Conservation (phyloP, 139 green algal genomes). For the Microglena sp. region DNA sequence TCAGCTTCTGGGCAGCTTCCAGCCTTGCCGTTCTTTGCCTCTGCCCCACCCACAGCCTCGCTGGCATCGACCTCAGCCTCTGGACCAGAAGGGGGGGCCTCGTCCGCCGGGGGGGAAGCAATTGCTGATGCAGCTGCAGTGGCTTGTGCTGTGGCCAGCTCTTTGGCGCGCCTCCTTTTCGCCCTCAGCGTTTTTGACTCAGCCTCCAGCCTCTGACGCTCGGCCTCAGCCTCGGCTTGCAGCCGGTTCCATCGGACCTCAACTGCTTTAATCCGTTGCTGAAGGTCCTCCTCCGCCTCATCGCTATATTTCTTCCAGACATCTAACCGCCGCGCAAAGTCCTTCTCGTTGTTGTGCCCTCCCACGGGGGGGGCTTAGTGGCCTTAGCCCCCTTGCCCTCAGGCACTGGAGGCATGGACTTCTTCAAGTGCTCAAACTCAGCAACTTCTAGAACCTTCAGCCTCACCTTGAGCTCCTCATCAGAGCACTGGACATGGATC, state of each 20-base stretch:
- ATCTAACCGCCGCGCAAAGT: conserved; percentile 21
- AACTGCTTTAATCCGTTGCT: conserved; percentile 6
- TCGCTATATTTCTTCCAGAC: conserved; percentile 10
- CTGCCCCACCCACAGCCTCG: not conserved
- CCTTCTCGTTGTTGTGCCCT: conserved; percentile 37
- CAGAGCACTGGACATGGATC: conserved; percentile 9
- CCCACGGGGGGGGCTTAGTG: not conserved
- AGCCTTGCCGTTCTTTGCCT: not conserved
- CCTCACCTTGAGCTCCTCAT: conserved; percentile 19
- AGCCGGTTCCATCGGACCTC: conserved; percentile 6
- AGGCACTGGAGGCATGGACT: conserved; percentile 3
- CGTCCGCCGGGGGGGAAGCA: not conserved
- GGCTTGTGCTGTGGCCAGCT: not conserved
- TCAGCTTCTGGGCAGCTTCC: no score
- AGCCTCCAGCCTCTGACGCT: conserved; percentile 1
- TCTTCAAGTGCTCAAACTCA: conserved; percentile 10
- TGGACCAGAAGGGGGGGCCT: not conserved
- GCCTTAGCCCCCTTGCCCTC: not conserved
- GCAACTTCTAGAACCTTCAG: conserved; percentile 18
- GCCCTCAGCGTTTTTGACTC: conserved; percentile 23
- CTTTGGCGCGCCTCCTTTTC: conserved; percentile 9
- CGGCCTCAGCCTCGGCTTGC: not conserved
- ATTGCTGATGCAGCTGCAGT: not conserved
- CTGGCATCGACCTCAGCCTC: not conserved
- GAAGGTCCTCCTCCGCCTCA: conserved; percentile 29